A percentile compares a stretch with the other conserved stretches of the same genome.
Conservation (phyloP, 1,284 basidiomycete genomes). For the Microbotryum violaceum region DNA sequence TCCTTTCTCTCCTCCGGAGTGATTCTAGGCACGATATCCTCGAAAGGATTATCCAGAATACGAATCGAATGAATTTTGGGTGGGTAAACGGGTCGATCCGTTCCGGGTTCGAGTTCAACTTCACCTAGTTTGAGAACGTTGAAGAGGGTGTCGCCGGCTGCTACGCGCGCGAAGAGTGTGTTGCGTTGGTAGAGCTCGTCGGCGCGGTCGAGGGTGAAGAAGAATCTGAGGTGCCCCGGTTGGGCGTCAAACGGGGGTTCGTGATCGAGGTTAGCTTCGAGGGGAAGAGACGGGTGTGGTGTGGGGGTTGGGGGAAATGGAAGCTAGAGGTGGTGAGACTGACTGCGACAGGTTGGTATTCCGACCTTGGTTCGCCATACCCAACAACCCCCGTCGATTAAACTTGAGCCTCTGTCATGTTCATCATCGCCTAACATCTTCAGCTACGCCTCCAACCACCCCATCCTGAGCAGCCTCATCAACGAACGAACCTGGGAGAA, state of each 20-base stretch:
- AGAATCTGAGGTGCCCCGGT: slow-evolving; percentile 58
- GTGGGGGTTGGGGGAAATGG: background rate
- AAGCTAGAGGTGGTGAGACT: slow-evolving; percentile 27
- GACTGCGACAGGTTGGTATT: slow-evolving; percentile 43
- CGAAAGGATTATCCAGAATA: slow-evolving; percentile 77
- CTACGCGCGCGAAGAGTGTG: slow-evolving; percentile 38
- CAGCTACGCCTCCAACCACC: background rate
- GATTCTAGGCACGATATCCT: slow-evolving; percentile 91
- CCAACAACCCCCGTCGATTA: slow-evolving; percentile 77
- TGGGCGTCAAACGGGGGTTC: no score
- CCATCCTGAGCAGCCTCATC: no score
- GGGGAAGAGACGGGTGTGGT: background rate
- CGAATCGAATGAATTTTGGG: slow-evolving; percentile 63
- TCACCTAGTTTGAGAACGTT: slow-evolving; percentile 58
- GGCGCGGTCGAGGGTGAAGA: slow-evolving; percentile 68
- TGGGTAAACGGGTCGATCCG: slow-evolving; percentile 70
- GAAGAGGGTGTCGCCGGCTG: slow-evolving; percentile 41
- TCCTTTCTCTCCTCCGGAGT: slow-evolving; percentile 80
- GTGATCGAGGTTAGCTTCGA: background rate
- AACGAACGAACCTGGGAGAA: slow-evolving; percentile 17
- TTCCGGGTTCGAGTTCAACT: slow-evolving; percentile 60
- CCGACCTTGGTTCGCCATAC: slow-evolving; percentile 79
- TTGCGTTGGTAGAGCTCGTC: slow-evolving; percentile 64
- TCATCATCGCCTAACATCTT: background rate
- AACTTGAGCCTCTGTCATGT: slow-evolving; percentile 69